Evolutionary conservation across 371 early-diverging fungal species (phyloP).

Genomic region (Choanephora cucurbitarum): DNA sequence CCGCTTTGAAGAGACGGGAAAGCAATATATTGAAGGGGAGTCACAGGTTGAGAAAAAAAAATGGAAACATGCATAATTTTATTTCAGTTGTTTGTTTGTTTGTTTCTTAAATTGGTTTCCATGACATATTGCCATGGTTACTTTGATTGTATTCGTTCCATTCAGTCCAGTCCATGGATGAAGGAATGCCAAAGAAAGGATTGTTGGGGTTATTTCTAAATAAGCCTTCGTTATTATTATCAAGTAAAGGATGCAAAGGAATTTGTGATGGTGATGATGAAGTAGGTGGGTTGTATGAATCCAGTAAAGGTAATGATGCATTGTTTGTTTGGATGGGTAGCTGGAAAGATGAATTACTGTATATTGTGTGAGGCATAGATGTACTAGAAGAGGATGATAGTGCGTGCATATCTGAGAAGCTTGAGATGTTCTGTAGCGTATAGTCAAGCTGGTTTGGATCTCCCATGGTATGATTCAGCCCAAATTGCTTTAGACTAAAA

Average conservation of each 20-base stretch:
- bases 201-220: conserved; percentile 49
- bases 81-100: no score
- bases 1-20: no score
- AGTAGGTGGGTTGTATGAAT: conserved; percentile 9
- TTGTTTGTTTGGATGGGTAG: neutral
- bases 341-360: neutral
- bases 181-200: conserved; percentile 47
- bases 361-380: conserved; percentile 16
- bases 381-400: conserved; percentile 3
- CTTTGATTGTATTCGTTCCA: conserved; percentile 48
- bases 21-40: no score
- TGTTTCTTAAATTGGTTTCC: conserved; percentile 12
- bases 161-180: conserved; percentile 50
- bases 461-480: conserved; percentile 32
- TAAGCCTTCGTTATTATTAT: conserved; percentile 22
- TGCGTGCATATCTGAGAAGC: conserved; percentile 21
- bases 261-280: conserved; percentile 2
- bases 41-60: neutral
- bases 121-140: conserved; percentile 27
- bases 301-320: conserved; percentile 1
- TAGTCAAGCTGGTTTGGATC: conserved; percentile 24
- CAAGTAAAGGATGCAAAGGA: conserved; percentile 11
- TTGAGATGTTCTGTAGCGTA: conserved; percentile 19
- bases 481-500: conserved; percentile 49
- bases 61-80: neutral